Evolutionary conservation across 345 rosid genomes (phyloP), one percentile per base, ranked within the genome.

Genomic region (Eucalyptus cloeziana): DNA sequence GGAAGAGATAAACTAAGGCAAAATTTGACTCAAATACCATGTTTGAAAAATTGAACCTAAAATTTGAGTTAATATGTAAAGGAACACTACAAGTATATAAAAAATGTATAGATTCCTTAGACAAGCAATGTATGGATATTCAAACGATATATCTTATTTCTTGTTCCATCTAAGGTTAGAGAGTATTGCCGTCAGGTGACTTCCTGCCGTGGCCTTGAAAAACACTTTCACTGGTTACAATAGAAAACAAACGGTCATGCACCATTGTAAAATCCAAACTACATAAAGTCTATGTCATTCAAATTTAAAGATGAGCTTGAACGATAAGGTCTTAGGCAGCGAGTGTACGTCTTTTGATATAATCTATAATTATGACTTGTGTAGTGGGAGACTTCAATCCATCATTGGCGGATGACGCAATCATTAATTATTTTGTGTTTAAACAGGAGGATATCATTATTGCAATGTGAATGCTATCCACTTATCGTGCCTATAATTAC

Each of bases 11-110:
- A 56, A 56, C 13, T 56, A 56, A 22, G 62, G 62, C 6, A 56
- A 56, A 56, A 56, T 4, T 56, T 56, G 30, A 56, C 62, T 56
- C 6, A 56, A 9, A 52, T 52, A 21, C 10, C 58, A 52, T 52
- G 58, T 52, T 52, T 21, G 2, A 52, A 52, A 2, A 22, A 0
- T 56, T 1, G 0, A 56, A 56, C 6, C 1, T 56, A 24, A 56
- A 56, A 56, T 22, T 24, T 56, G 27, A 4, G 30, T 56, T 56
- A 24, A 56, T 56, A 56, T 56, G 30, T 4, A 56, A 56, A 56
- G 62, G 30, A 24, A 2, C 1, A 56, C 30, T 5, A 56, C 62
- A 10, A 2, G 27, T 56, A 56, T 24, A 56, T 10, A 56, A 56
- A 56, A 24, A 56, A 56, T 1, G 30, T 56, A 56, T 24, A 56